A percentile compares a stretch with the other conserved stretches of the same genome.
Evolutionary conservation across 768 basidiomycete genomes (phyloP).

Genomic region (Phanerodontia chrysosporium): DNA sequence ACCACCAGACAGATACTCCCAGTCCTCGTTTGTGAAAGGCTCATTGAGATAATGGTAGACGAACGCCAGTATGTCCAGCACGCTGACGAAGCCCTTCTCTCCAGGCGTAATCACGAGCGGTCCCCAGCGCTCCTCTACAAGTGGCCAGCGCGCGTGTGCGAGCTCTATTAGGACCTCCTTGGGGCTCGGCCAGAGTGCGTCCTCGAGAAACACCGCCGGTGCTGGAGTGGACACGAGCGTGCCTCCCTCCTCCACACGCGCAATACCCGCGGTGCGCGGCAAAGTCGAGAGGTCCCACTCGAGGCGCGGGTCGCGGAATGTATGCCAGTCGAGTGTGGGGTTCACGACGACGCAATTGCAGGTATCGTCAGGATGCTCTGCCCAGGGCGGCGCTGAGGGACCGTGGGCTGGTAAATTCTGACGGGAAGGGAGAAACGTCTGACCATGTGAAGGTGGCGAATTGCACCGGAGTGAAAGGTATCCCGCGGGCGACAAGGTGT

Average conservation of each 20-base stretch:
- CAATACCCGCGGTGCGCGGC: background rate
- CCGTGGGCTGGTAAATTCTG: no score
- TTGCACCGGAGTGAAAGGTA: no score
- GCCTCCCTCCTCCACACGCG: background rate
- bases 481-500: no score
- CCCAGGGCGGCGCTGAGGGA: background rate
- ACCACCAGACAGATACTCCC: background rate
- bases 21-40: background rate
- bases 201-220: background rate
- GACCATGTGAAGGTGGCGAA: no score
- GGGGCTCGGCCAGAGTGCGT: background rate
- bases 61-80: background rate
- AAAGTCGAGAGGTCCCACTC: background rate
- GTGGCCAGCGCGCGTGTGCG: background rate
- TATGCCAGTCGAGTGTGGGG: background rate
- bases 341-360: background rate
- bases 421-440: no score
- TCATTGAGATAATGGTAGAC: background rate
- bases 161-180: background rate
- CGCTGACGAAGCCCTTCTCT: background rate
- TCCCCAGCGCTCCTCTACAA: background rate
- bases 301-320: background rate
- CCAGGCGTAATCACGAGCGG: background rate
- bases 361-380: background rate
- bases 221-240: background rate